A percentile compares a stretch with the other conserved stretches of the same genome.
phyloP scores from a whole-genome alignment of 2,329 filamentous ascomycete genomes.

The Fusarium sp. region DNA sequence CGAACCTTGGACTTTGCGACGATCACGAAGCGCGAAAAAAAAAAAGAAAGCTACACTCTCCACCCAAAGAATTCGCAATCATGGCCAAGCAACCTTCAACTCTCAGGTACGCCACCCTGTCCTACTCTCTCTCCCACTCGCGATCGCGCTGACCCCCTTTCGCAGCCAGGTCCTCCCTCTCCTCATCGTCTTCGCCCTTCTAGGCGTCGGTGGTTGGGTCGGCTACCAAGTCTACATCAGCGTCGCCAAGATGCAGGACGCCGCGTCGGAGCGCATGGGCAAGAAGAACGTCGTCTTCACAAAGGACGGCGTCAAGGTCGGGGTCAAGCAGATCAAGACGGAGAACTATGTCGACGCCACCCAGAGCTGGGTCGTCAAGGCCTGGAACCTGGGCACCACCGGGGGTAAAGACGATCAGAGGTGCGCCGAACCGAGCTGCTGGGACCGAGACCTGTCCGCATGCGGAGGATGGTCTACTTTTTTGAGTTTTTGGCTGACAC shows the following conservation, averaged over 20 bases:
- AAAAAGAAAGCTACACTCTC: neutral
- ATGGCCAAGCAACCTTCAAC: conserved; percentile 41
- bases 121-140: neutral
- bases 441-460: neutral
- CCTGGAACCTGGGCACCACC: conserved; percentile 68
- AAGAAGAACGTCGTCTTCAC: conserved; percentile 81
- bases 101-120: conserved; percentile 31
- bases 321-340: conserved; percentile 74
- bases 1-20: conserved; percentile 10
- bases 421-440: conserved; percentile 8
- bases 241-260: conserved; percentile 72
- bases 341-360: conserved; percentile 81
- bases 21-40: neutral
- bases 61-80: conserved; percentile 13
- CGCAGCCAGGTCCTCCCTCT: conserved; percentile 74
- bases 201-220: conserved; percentile 71
- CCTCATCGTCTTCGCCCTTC: conserved; percentile 72
- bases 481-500: conserved; percentile 21
- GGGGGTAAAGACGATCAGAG: conserved; percentile 28
- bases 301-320: conserved; percentile 79
- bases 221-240: conserved; percentile 80
- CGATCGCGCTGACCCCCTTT: conserved; percentile 11
- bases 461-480: neutral
- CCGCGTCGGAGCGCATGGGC: conserved; percentile 77
- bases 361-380: conserved; percentile 75